Evolutionary conservation across 148 eudicot genomes (phyloP), one percentile per base, ranked within the genome.

Genomic region (Salicornia ramosissima): DNA sequence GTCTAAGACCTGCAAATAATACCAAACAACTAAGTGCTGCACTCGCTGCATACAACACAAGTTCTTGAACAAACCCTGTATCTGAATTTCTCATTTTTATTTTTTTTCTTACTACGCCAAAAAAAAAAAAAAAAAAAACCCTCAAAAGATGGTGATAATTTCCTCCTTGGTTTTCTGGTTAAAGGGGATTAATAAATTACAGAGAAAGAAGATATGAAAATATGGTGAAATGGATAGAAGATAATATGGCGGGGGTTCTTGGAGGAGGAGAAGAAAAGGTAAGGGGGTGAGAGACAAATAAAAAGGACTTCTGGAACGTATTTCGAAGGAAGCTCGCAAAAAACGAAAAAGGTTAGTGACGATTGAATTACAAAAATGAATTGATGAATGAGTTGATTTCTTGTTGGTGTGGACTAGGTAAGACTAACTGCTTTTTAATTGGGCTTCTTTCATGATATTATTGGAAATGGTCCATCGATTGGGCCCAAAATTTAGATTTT

Each of bases 21-120:
- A 92, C 98, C 75, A 92, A 65, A 16, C 82, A 82, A 55, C 98
- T 92, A 11, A 92, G 65, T 3, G 98, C 98, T 9, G 98, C 96
- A 78, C 98, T 90, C n/a, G 96, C 98, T 60, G 98, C 98, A 67
- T 86, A 92, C 24, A 90, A 70, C 2, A 88, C 30, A 74, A 92
- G 60, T 46, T 92, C 91, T 54, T 92, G 97, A 34, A 90, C 18
- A 22, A 92, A 70, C 68, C 73, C 84, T 9, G 90, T 80, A 70
- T 87, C 89, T 22, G 86, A 71, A 58, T 74, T 69, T 65, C 85
- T 73, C 85, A 82, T 82, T 64, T 73, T 46, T 31, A 31, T 10
- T 42, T 9, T 42, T 42, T 14, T 14, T 14, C n/a, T n/a, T n/a
- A n/a, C n/a, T n/a, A n/a, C n/a, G n/a, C n/a, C n/a, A n/a, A n/a